Evolutionary conservation across 805 yeast species (phyloP).

Genomic region (Candida sakaeoensis): DNA sequence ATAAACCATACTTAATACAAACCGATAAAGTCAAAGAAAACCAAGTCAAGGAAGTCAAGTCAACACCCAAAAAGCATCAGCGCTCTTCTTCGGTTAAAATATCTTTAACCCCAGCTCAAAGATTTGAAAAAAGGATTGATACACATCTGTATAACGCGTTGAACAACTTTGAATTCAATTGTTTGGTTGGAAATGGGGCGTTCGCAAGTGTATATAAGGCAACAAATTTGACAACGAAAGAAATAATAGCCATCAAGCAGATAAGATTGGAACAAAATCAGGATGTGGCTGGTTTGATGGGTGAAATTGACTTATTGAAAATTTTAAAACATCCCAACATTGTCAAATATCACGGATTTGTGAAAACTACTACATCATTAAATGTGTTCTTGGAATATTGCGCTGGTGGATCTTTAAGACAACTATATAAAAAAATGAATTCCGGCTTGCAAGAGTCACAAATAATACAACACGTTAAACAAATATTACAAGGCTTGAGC

Average conservation of each 20-base stretch:
- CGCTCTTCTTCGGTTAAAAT: constrained; percentile 34
- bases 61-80: constrained; percentile 17
- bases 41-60: neutral
- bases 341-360: constrained; percentile 66
- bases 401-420: constrained; percentile 62
- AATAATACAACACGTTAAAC: constrained; percentile 46
- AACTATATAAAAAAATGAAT: constrained; percentile 43
- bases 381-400: constrained; percentile 61
- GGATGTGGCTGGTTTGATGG: constrained; percentile 48
- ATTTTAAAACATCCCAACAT: constrained; percentile 64
- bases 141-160: constrained; percentile 37
- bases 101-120: constrained; percentile 50
- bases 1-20: neutral
- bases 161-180: constrained; percentile 50
- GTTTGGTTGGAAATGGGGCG: constrained; percentile 84
- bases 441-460: constrained; percentile 55
- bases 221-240: constrained; percentile 58
- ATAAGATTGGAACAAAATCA: constrained; percentile 54
- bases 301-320: constrained; percentile 64
- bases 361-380: constrained; percentile 48
- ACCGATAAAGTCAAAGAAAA: neutral
- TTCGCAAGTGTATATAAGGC: constrained; percentile 85
- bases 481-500: constrained; percentile 56
- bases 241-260: constrained; percentile 77
- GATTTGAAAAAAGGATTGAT: constrained; percentile 42